Conservation (phyloP, 2,329 filamentous ascomycete genomes). For the Blastomyces percursus region DNA sequence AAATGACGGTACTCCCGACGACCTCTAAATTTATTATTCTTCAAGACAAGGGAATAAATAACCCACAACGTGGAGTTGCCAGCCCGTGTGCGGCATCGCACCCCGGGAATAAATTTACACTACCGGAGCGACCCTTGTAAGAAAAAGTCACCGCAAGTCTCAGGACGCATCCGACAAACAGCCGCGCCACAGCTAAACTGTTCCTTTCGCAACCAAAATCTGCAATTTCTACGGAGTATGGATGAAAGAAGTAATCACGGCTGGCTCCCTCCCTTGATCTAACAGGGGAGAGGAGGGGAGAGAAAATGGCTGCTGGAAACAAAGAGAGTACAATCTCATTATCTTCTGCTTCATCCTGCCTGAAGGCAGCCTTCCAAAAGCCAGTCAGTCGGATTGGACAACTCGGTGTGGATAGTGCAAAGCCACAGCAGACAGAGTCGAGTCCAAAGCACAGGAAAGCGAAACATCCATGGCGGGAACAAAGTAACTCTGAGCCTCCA, state of each 20-base stretch:
- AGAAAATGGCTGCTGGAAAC: not conserved
- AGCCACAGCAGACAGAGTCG: not conserved
- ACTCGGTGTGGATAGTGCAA: not conserved
- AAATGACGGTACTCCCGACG: too few relatives aligned
- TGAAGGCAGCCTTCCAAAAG: too few relatives aligned
- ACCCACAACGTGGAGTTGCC: not conserved
- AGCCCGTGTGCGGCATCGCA: not conserved
- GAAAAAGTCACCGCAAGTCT: not conserved
- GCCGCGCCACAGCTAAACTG: not conserved
- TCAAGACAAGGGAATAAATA: not conserved
- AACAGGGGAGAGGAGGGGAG: too few relatives aligned
- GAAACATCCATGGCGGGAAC: too few relatives aligned
- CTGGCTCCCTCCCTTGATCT: not conserved
- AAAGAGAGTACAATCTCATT: not conserved
- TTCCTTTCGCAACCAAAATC: not conserved
- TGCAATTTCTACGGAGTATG: not conserved
- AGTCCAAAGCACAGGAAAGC: too few relatives aligned
- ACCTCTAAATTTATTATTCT: not conserved
- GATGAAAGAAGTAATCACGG: not conserved
- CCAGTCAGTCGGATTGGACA: too few relatives aligned
- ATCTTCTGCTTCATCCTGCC: too few relatives aligned
- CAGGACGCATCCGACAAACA: not conserved
- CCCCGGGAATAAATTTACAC: not conserved
- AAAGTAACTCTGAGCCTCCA: too few relatives aligned
- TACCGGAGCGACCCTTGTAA: too few relatives aligned